phyloP scores from a whole-genome alignment of 129 eudicot species.

The Flaveria robusta region DNA sequence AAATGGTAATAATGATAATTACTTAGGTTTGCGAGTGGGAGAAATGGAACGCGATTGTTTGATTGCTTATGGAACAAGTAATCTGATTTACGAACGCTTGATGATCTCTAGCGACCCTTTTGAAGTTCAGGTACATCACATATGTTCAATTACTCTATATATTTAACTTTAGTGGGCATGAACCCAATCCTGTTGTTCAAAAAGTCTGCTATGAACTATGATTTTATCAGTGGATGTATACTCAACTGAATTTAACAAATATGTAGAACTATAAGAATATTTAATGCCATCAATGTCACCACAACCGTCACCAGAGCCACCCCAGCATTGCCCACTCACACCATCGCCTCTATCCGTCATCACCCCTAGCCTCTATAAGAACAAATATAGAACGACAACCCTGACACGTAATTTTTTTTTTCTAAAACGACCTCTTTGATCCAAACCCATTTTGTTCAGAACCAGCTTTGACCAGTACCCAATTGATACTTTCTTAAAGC shows the following conservation, averaged over 20 bases:
- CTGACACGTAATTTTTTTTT: neutral
- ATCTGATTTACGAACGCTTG: constrained; percentile 71
- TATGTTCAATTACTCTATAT: neutral
- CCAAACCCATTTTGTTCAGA: neutral
- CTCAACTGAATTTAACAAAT: neutral
- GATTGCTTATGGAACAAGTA: constrained; percentile 61
- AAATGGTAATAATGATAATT: constrained; percentile 45
- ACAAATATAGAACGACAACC: neutral
- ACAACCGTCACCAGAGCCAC: too few species aligned
- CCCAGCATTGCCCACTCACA: too few species aligned
- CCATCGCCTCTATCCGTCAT: too few species aligned
- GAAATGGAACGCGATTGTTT: constrained; percentile 98
- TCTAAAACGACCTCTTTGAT: neutral
- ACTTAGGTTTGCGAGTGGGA: constrained; percentile 49
- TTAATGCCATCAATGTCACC: too few species aligned
- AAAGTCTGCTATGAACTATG: neutral
- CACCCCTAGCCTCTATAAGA: too few species aligned
- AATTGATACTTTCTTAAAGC: neutral
- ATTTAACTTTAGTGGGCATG: neutral
- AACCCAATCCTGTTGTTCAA: neutral
- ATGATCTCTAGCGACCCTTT: constrained; percentile 90
- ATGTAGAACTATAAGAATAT: neutral
- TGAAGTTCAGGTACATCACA: constrained; percentile 57
- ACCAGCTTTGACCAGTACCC: neutral
- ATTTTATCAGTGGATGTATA: neutral